phyloP scores from a whole-genome alignment of 495 filamentous ascomycete genomes.

The Hypoxylon rickii region DNA sequence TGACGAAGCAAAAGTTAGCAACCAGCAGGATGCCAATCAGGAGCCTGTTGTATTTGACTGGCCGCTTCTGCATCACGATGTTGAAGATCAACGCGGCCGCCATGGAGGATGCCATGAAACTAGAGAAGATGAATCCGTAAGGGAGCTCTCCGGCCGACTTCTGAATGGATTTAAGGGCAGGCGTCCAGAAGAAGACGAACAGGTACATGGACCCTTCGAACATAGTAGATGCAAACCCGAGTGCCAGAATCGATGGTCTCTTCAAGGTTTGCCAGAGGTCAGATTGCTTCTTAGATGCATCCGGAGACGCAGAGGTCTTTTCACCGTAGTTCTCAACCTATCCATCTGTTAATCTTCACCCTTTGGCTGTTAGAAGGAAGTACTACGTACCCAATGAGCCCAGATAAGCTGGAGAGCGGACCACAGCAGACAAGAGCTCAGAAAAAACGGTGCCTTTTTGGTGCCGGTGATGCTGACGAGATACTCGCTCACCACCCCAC shows the following conservation, averaged over 20 bases:
- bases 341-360: constrained; percentile 5
- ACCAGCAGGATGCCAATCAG: constrained; percentile 44
- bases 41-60: constrained; percentile 36
- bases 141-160: constrained; percentile 45
- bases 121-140: constrained; percentile 61
- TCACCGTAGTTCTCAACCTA: constrained; percentile 55
- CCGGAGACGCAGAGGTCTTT: constrained; percentile 14
- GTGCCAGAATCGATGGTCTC: constrained; percentile 48
- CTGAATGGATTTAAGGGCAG: constrained; percentile 50
- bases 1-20: constrained; percentile 44
- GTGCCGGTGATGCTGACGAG: constrained; percentile 48
- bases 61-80: constrained; percentile 38
- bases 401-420: constrained; percentile 47
- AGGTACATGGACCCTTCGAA: constrained; percentile 65
- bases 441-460: constrained; percentile 56
- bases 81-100: constrained; percentile 52
- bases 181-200: constrained; percentile 63
- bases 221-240: constrained; percentile 54
- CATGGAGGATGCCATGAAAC: constrained; percentile 62
- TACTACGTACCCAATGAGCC: constrained; percentile 51
- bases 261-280: constrained; percentile 28
- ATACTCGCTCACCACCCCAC: constrained; percentile 48
- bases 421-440: constrained; percentile 44
- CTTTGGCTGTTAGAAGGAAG: background rate
- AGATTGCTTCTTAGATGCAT: constrained; percentile 11